Percentiles rank a stretch among this genome's conserved stretches.
Conservation (phyloP, 2,329 filamentous ascomycete species). For the Leptographium flavum region DNA sequence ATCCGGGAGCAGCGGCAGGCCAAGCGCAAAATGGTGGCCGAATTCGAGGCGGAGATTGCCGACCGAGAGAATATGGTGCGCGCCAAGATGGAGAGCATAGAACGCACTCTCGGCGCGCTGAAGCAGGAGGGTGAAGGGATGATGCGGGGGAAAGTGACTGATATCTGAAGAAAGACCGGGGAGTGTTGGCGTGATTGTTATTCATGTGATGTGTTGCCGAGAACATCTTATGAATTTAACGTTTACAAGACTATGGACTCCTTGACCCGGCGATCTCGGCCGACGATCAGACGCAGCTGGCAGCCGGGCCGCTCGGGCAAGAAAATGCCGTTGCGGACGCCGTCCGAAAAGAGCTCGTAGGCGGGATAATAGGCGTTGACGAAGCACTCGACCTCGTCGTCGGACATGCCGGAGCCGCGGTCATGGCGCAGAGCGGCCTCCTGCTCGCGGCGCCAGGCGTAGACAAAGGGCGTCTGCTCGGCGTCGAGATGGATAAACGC, state of each 20-base stretch:
- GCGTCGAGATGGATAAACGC: slow-evolving; percentile 52
- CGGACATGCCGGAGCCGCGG: slow-evolving; percentile 67
- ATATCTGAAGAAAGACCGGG: slow-evolving; percentile 11
- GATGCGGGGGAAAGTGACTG: slow-evolving; percentile 29
- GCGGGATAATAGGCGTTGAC: slow-evolving; percentile 56
- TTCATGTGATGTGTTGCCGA: background rate
- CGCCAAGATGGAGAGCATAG: slow-evolving; percentile 37
- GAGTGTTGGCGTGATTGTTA: background rate
- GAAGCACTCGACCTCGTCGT: slow-evolving; percentile 64
- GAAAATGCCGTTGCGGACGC: slow-evolving; percentile 43
- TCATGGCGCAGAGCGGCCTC: slow-evolving; percentile 53
- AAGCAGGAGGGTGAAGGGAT: slow-evolving; percentile 42
- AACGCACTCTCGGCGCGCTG: slow-evolving; percentile 37
- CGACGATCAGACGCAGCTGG: slow-evolving; percentile 49
- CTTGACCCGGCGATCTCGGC: slow-evolving; percentile 43
- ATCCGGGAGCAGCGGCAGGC: slow-evolving; percentile 32
- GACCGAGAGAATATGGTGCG: slow-evolving; percentile 39
- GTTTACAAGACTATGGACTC: slow-evolving; percentile 32
- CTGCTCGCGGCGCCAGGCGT: slow-evolving; percentile 72
- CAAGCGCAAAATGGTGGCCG: slow-evolving; percentile 33
- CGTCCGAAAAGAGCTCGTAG: slow-evolving; percentile 54
- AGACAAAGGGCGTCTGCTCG: slow-evolving; percentile 59
- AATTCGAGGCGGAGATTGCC: slow-evolving; percentile 41
- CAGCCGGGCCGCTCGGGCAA: slow-evolving; percentile 27
- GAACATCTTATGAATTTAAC: too few species aligned